Percentiles rank a stretch among this genome's conserved stretches.
These are phyloP conservation scores for Ophiostoma fasciatum DNA, from an alignment of 2,329 filamentous ascomycete species.

Conservation along the genomic window DNA sequence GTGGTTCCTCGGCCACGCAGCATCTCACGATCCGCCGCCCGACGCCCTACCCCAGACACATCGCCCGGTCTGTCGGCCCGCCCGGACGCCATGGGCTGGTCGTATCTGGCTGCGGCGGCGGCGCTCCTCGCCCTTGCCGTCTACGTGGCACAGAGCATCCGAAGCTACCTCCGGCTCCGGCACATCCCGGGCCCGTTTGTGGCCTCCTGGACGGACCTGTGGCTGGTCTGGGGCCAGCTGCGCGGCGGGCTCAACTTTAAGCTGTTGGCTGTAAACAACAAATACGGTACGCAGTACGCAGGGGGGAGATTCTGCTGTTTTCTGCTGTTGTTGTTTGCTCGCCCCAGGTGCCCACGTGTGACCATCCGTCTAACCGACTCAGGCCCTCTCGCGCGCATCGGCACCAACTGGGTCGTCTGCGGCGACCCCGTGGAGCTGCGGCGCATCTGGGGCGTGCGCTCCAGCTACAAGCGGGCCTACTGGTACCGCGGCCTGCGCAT, in stretches of 20 bases:
- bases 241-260: conserved; percentile 15
- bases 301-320: background rate
- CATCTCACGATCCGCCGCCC: no score
- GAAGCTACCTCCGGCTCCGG: conserved; percentile 8
- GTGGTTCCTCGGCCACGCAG: no score
- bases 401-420: conserved; percentile 17
- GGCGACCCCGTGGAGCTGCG: conserved; percentile 17
- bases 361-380: no score
- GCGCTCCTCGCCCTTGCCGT: background rate
- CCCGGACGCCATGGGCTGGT: conserved; percentile 4
- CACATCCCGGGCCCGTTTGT: conserved; percentile 17
- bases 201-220: conserved; percentile 17
- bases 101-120: background rate
- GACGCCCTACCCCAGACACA: no score
- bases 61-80: no score
- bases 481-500: conserved; percentile 36
- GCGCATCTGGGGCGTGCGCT: conserved; percentile 17
- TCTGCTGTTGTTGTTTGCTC: no score
- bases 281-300: conserved; percentile 13
- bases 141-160: background rate
- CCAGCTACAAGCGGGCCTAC: conserved; percentile 13
- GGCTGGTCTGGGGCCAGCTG: conserved; percentile 17
- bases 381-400: conserved; percentile 18
- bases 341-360: no score
- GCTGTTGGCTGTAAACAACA: conserved; percentile 12